Evolutionary conservation across 257 asterid genomes (phyloP).

Genomic region (Penstemon newberryi): DNA sequence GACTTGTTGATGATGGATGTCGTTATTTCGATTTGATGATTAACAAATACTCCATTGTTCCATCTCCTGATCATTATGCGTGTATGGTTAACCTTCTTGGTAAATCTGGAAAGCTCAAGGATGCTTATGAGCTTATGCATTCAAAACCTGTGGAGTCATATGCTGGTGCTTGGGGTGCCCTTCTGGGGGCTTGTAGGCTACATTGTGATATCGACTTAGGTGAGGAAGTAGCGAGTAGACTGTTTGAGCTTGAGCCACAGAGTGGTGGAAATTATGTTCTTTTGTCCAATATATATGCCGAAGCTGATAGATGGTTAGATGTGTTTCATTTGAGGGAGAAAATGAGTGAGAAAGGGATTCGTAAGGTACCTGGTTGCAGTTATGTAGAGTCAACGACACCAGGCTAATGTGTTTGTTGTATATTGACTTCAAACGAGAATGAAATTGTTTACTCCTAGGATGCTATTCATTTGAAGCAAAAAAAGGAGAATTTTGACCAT

Average conservation of each 20-base stretch:
- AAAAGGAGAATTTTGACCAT: too few relatives aligned
- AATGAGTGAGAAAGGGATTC: constrained; percentile 58
- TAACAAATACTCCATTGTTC: constrained; percentile 39
- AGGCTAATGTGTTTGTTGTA: constrained; percentile 20
- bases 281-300: constrained; percentile 73
- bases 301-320: constrained; percentile 60
- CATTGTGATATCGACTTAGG: constrained; percentile 58
- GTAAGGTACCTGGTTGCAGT: constrained; percentile 66
- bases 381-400: constrained; percentile 33
- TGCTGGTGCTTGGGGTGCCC: constrained; percentile 90
- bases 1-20: constrained; percentile 64
- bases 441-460: background rate
- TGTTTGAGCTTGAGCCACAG: constrained; percentile 67
- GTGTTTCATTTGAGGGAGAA: constrained; percentile 51
- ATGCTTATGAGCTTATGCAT: constrained; percentile 66
- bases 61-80: constrained; percentile 75
- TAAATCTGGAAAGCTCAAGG: constrained; percentile 64
- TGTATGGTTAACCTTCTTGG: constrained; percentile 77
- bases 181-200: constrained; percentile 68
- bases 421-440: constrained; percentile 7
- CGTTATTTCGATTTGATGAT: constrained; percentile 52
- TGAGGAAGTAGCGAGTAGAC: constrained; percentile 48
- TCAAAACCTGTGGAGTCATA: constrained; percentile 57
- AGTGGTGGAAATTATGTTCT: constrained; percentile 64
- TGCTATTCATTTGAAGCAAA: too few relatives aligned